Evolutionary conservation across 2,329 filamentous ascomycete species (phyloP).

Genomic region (Scedosporium minutisporum): DNA sequence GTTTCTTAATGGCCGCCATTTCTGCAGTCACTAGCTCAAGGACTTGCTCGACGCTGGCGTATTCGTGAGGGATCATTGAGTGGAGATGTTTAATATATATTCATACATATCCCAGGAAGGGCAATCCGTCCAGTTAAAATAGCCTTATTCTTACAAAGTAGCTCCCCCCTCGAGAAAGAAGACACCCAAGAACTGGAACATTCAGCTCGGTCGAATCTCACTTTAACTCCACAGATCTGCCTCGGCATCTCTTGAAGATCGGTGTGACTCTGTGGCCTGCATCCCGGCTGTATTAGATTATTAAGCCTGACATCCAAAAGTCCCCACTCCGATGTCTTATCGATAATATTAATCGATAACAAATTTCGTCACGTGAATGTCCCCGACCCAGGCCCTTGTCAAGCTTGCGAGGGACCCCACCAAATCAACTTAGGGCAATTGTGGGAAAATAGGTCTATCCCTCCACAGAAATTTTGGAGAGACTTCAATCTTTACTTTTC

Average conservation of each 20-base stretch:
- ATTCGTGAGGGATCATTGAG: slow-evolving; percentile 4
- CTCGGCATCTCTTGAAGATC: neutral
- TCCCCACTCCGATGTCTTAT: neutral
- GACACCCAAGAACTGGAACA: too few species aligned
- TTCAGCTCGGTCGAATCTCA: neutral
- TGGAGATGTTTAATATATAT: neutral
- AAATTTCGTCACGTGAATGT: neutral
- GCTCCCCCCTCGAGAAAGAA: too few species aligned
- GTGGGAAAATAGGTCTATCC: slow-evolving; percentile 15
- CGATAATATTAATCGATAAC: neutral
- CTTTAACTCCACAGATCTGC: neutral
- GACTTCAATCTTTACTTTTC: slow-evolving; percentile 9
- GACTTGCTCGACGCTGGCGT: slow-evolving; percentile 18
- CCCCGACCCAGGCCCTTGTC: slow-evolving; percentile 1
- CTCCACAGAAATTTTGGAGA: slow-evolving; percentile 27
- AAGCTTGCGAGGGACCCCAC: neutral
- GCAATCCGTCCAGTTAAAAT: neutral
- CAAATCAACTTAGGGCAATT: slow-evolving; percentile 6
- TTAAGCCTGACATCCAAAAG: neutral
- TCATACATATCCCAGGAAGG: neutral
- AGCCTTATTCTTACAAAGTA: neutral
- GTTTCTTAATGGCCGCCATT: slow-evolving; percentile 38
- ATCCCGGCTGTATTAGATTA: neutral
- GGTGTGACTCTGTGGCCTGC: neutral
- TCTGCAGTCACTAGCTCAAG: slow-evolving; percentile 19